Conservation (phyloP, 352 stramenopile species). For the Phytophthora ramorum region DNA sequence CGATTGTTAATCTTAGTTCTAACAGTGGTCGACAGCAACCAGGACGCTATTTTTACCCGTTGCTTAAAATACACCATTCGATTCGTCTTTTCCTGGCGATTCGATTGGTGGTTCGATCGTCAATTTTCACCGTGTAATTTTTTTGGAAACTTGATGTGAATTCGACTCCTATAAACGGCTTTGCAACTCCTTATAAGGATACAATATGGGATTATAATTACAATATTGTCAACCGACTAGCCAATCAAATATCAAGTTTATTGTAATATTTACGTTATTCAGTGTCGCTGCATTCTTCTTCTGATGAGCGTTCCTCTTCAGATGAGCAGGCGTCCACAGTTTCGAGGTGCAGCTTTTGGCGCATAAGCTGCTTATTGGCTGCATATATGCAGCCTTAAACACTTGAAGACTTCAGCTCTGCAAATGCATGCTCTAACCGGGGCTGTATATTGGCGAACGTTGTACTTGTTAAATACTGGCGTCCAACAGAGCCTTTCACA, state of each 20-base stretch:
- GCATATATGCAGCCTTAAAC: background rate
- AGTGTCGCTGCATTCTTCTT: background rate
- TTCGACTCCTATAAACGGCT: too few species aligned
- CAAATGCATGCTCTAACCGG: background rate
- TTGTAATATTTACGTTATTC: background rate
- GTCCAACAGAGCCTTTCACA: background rate
- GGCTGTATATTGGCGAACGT: background rate
- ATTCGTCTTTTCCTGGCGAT: background rate
- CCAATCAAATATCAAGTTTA: background rate
- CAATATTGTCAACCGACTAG: background rate
- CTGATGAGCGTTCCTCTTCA: too few species aligned
- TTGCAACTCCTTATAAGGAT: too few species aligned
- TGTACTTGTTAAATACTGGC: background rate
- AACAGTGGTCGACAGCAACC: background rate
- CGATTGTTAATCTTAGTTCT: too few species aligned
- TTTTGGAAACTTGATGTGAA: too few species aligned
- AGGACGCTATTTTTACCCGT: background rate
- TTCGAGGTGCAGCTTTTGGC: too few species aligned
- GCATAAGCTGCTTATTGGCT: too few species aligned
- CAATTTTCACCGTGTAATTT: too few species aligned
- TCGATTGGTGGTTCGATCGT: too few species aligned
- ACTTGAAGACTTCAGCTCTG: background rate
- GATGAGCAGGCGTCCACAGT: too few species aligned
- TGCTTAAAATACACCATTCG: background rate
- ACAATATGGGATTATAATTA: too few species aligned